These are phyloP conservation scores for Halophytophthora batemanensis DNA, from an alignment of 352 stramenopile genomes.

Conservation along the genomic window DNA sequence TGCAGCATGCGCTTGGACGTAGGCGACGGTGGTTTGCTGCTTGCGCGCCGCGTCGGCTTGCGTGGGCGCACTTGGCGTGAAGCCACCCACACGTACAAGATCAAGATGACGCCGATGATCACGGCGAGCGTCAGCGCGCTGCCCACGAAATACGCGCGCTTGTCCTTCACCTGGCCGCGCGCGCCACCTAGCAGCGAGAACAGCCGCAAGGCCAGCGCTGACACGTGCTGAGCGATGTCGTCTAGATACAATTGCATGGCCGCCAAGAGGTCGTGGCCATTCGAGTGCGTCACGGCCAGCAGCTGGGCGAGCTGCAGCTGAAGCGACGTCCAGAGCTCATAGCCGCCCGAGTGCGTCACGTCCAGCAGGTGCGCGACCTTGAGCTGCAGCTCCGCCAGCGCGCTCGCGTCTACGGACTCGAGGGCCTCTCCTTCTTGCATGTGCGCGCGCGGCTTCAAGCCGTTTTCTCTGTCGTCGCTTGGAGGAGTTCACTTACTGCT, in stretches of 20 bases:
- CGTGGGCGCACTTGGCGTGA: conserved; percentile 74
- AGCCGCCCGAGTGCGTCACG: too few relatives aligned
- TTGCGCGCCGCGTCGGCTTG: conserved; percentile 26
- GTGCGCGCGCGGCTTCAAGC: too few relatives aligned
- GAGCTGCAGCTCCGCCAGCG: too few relatives aligned
- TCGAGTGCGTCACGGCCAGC: too few relatives aligned
- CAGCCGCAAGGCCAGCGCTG: conserved; percentile 19
- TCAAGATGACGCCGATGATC: conserved; percentile 38
- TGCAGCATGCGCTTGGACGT: conserved; percentile 72
- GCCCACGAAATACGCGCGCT: conserved; percentile 45
- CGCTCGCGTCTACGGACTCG: too few relatives aligned
- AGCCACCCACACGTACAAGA: conserved; percentile 79
- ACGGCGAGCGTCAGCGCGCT: conserved; percentile 42
- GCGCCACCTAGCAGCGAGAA: conserved; percentile 13
- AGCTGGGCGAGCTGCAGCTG: too few relatives aligned
- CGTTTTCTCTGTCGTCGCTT: too few relatives aligned
- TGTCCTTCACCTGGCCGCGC: conserved; percentile 22
- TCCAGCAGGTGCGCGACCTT: too few relatives aligned
- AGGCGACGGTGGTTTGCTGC: conserved; percentile 50
- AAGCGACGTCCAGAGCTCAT: too few relatives aligned
- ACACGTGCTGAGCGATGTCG: conserved; percentile 13
- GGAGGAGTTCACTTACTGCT: too few relatives aligned
- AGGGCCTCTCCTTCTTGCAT: too few relatives aligned
- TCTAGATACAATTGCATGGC: conserved; percentile 12
- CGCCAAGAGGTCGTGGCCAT: conserved; percentile 21